These are phyloP conservation scores for Aquanectria penicillioides DNA, from an alignment of 2,329 filamentous ascomycete species.

Conservation along the genomic window DNA sequence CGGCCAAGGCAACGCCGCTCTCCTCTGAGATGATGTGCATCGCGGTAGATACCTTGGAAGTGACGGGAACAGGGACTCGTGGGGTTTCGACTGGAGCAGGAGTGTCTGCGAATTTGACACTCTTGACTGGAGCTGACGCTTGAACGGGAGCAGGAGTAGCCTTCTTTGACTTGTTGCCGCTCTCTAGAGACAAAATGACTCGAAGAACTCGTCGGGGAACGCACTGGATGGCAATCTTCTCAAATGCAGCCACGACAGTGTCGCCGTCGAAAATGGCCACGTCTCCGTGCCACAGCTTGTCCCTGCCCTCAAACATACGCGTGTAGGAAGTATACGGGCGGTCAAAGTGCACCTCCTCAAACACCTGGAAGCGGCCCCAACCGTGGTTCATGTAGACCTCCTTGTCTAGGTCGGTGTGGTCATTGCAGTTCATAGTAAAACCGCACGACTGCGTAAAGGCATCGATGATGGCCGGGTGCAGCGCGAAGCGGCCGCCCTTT, in stretches of 20 bases:
- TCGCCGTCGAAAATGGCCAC: no score
- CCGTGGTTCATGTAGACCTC: conserved; percentile 6
- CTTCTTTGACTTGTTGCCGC: not conserved
- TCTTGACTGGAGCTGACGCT: no score
- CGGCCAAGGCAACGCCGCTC: not conserved
- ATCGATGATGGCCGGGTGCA: conserved; percentile 1
- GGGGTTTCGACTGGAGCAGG: not conserved
- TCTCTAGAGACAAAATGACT: not conserved
- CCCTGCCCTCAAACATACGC: conserved; percentile 1
- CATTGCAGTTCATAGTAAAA: conserved; percentile 12
- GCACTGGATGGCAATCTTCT: not conserved
- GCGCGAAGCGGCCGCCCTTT: not conserved
- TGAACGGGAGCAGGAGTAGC: not conserved
- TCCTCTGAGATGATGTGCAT: conserved; percentile 9
- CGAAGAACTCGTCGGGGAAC: conserved; percentile 3
- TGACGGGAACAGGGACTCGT: not conserved
- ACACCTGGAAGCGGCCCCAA: not conserved
- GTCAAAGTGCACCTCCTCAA: not conserved
- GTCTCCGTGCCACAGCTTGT: not conserved
- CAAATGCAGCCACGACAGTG: no score
- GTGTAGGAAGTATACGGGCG: not conserved
- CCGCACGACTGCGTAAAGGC: not conserved
- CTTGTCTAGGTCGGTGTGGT: not conserved
- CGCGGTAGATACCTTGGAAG: no score
- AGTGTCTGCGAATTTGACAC: no score